Base-by-base conservation (phyloP, 2,329 filamentous ascomycete genomes). In the Cercospora sojina region DNA sequence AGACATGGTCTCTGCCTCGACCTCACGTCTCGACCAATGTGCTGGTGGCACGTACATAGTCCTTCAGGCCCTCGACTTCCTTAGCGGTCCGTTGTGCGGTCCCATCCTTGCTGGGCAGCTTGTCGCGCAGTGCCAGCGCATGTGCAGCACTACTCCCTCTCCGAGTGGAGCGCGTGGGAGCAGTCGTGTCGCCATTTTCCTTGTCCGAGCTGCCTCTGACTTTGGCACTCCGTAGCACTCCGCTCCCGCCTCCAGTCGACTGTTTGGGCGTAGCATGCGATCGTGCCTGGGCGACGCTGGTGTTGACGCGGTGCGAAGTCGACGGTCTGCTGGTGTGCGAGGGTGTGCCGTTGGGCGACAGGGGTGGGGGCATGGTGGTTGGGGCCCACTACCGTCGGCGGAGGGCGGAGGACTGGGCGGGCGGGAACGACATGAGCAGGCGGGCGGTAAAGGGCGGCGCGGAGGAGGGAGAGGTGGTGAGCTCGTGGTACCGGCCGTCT, bases 11-110 rank as follows among this genome's bases (percentile, higher is more conserved):
- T 70, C 61, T 56, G 20, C 18, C 55, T 53, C 53, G 47, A 65
- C 67, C 61, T 62, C 64, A 71, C 67, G 41, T 41, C 55, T 29
- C 43, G 20, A 58, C 20, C 49, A 27, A 62, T 38, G n/a, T 16
- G 12, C 18, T 25, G 3, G 35, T 43, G 29, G 32, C 58, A 88
- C 88, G 74, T 85, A 91, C 89, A 77, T 91, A 94, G 80, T 93
- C 91, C 80, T 90, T 92, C 76, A 93, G 79, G 23, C 90, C 91
- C 2, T 89, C 80, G 41, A 83, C 90, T 77, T 93, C 91, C 77
- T 92, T 91, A 65, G 91, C 82, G 5, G 89, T 88, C 71, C 90
- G 87, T 70, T 88, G 86, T 41, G 82, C 85, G 72, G 87, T 87
- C 25, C 90, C 84, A 74, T 85, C 84, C 70, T 75, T 75, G 66